Evolutionary conservation across 1,284 basidiomycete genomes (phyloP), one percentile per base, ranked within the genome.

Genomic region (Ustilago esculenta): DNA sequence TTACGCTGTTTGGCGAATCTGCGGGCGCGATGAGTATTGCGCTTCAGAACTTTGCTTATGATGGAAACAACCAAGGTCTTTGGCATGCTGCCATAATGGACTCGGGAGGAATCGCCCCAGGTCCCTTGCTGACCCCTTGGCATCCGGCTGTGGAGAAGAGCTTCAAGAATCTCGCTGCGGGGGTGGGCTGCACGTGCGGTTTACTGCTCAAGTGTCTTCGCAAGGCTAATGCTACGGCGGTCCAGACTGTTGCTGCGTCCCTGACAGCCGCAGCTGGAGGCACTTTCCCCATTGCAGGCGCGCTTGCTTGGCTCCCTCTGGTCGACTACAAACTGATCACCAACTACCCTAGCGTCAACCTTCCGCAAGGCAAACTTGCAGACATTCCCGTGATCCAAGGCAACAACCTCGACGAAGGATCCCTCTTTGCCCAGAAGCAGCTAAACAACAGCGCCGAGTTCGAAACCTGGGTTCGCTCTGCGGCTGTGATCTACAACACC

Each of bases 21-120:
- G 72, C 75, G 11, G 75, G 75, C 0, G 73, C 61, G 6, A 64
- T 64, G 54, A 46, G 44, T 12, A 41, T 73, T 8, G 47, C 51
- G 0, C 51, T 59, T 8, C 73, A 75, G 23, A 51, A 55, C 37
- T 47, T 66, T 15, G 59, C 69, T 21, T 53, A 75, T 33, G 57
- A 64, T 25, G 66, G 69, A 23, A 15, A 66, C 34, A 53, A 52
- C 2, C 21, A 65, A 11, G 55, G 55, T 5, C 63, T 75, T 14
- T 76, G 60, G 37, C 66, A 54, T 20, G 63, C 56, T 9, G 74
- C 72, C 17, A 75, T 76, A 33, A 59, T 73, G 57, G 43, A 73
- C 23, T 67, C 61, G 39, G 74, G 74, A 21, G 49, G 50, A 40
- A 43, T 59, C 17, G 55, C 61, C 0, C 52, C 57, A 2, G 53